Evolutionary conservation across 2,329 filamentous ascomycete genomes (phyloP).

Genomic region (Pestalotiopsis sp.): DNA sequence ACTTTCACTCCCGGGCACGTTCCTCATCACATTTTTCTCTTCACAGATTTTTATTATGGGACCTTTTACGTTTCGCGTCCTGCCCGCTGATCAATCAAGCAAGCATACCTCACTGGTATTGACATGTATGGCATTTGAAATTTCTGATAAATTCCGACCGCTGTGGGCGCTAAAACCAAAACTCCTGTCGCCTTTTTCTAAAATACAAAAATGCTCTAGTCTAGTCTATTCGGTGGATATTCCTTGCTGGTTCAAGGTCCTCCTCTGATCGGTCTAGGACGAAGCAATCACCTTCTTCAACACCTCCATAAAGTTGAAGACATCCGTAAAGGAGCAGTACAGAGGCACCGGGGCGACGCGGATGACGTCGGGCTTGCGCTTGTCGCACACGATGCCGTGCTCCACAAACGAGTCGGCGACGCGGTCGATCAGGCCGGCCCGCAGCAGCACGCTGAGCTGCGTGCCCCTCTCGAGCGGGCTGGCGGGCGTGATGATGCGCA

Average conservation of each 20-base stretch:
- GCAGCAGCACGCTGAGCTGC: conserved; percentile 75
- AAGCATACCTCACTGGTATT: background rate
- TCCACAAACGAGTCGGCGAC: conserved; percentile 67
- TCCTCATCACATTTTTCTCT: background rate
- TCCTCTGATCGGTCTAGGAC: background rate
- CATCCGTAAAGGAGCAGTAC: conserved; percentile 80
- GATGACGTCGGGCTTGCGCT: conserved; percentile 84
- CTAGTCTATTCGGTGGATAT: background rate
- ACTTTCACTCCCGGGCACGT: background rate
- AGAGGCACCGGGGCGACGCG: conserved; percentile 81
- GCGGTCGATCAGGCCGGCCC: conserved; percentile 69
- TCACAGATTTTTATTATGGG: background rate
- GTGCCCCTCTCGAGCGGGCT: conserved; percentile 72
- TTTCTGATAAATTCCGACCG: background rate
- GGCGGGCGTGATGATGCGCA: conserved; percentile 69
- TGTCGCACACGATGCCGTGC: conserved; percentile 76
- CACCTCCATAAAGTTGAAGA: conserved; percentile 53
- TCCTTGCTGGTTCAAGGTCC: too few relatives aligned
- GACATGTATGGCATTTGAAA: background rate
- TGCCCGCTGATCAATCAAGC: background rate
- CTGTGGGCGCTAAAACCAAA: background rate
- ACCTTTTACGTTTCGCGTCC: background rate
- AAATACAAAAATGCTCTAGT: background rate
- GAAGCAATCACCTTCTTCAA: conserved; percentile 28
- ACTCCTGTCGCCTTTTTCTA: background rate